Conservation (phyloP, 805 yeast genomes). For the Spathaspora boniae region DNA sequence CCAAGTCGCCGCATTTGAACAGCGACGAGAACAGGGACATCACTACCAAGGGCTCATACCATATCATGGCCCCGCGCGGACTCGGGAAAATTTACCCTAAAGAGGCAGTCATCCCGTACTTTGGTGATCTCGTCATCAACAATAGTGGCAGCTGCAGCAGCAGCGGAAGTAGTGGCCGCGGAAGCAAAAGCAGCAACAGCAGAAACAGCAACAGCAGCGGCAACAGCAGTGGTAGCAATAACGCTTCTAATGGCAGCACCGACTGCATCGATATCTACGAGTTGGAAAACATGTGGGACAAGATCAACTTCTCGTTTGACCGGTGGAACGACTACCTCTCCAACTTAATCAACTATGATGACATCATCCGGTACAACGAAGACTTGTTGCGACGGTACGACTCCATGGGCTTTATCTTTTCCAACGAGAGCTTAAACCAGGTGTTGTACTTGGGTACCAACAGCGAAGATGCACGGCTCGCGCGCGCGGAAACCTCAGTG, state of each 20-base stretch:
- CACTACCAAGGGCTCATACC: slow-evolving; percentile 46
- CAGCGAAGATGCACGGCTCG: slow-evolving; percentile 22
- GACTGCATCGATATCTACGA: slow-evolving; percentile 39
- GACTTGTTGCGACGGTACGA: slow-evolving; percentile 39
- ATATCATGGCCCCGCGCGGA: slow-evolving; percentile 84
- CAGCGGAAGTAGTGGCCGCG: slow-evolving; percentile 1
- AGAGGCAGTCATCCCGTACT: slow-evolving; percentile 79
- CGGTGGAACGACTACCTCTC: slow-evolving; percentile 78
- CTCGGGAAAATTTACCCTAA: slow-evolving; percentile 75
- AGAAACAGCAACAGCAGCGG: too few species aligned
- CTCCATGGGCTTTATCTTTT: slow-evolving; percentile 39
- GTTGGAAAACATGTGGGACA: slow-evolving; percentile 61
- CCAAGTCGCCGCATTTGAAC: slow-evolving; percentile 6
- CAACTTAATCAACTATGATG: slow-evolving; percentile 43
- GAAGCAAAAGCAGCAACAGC: slow-evolving; percentile 1
- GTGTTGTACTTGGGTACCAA: slow-evolving; percentile 40
- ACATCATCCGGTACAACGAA: slow-evolving; percentile 36
- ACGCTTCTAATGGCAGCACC: neutral
- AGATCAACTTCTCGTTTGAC: slow-evolving; percentile 67
- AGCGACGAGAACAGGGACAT: slow-evolving; percentile 16
- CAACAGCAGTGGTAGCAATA: neutral
- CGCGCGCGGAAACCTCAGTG: slow-evolving; percentile 2
- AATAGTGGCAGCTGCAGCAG: slow-evolving; percentile 14
- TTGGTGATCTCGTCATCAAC: slow-evolving; percentile 75
- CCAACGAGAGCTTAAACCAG: slow-evolving; percentile 42